A percentile compares a stretch with the other conserved stretches of the same genome.
Evolutionary conservation across 1,284 basidiomycete species (phyloP).

Genomic region (Athelia psychrophila): DNA sequence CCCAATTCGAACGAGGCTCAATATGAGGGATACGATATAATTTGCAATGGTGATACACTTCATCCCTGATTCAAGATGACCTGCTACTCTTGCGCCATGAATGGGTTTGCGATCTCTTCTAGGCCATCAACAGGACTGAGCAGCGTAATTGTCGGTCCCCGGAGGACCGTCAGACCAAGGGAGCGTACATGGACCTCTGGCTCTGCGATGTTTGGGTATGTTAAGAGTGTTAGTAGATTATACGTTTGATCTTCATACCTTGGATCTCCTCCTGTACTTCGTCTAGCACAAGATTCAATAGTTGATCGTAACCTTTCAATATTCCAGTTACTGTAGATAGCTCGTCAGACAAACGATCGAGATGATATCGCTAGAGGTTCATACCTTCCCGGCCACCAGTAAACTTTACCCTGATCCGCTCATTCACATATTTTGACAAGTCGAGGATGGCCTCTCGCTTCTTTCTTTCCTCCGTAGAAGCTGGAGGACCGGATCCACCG

Average conservation of each 20-base stretch:
- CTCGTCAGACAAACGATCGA: constrained; percentile 2
- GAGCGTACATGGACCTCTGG: constrained; percentile 63
- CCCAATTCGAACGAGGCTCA: neutral
- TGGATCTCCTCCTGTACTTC: constrained; percentile 79
- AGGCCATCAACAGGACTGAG: constrained; percentile 92
- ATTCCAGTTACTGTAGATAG: constrained; percentile 75
- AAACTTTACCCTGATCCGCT: constrained; percentile 93
- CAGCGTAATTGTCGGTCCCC: constrained; percentile 91
- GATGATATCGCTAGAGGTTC: constrained; percentile 15
- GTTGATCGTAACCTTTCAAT: constrained; percentile 95
- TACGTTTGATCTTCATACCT: constrained; percentile 40
- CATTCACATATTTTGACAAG: constrained; percentile 91
- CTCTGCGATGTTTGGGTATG: constrained; percentile 37
- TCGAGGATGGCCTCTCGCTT: constrained; percentile 96
- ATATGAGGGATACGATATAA: no score
- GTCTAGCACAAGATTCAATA: constrained; percentile 94
- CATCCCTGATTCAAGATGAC: neutral
- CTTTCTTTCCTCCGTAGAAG: constrained; percentile 74
- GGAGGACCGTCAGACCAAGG: constrained; percentile 83
- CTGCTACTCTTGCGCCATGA: constrained; percentile 46
- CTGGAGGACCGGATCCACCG: constrained; percentile 40
- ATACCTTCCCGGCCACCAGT: constrained; percentile 93
- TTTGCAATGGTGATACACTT: no score
- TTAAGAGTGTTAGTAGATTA: constrained; percentile 8
- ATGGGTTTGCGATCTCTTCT: constrained; percentile 87